Evolutionary conservation across 1,284 basidiomycete species (phyloP), one percentile per base, ranked within the genome.

Genomic region (Rhodotorula mucilaginosa): DNA sequence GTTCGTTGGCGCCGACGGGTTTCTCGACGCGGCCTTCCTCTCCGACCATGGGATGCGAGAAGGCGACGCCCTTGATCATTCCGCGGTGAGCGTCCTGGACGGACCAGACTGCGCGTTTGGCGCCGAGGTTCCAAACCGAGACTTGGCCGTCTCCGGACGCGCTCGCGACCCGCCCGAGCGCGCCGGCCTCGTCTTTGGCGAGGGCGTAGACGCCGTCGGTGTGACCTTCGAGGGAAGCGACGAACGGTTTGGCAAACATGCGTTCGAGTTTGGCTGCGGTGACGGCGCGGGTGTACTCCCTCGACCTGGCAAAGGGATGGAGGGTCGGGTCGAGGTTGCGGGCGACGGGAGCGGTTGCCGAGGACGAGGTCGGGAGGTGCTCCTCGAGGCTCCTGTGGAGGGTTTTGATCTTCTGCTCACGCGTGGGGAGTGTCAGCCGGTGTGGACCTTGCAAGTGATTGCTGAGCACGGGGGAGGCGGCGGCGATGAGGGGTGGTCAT

Each of bases 81-180:
- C 93, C 93, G 79, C 91, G 89, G 82, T 99, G 97, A 0, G 94
- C 95, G 61, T 87, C 85, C 5, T 89, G 88, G 61, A 94, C 84
- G 70, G 87, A 88, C 69, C 90, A 82, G 23, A 90, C 79, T 61
- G 89, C 87, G 61, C 86, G 85, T 72, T 90, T 84, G 64, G 87
- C 85, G 5, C 89, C 86, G 10, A 98, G 83, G 74, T 97, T 89
- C 83, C 98, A 95, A 8, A 98, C 83, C 64, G 97, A 89, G 61
- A 99, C 86, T 69, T 92, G 94, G 89, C 96, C 96, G 81, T 98
- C 94, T 84, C 94, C 97, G 76, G 92, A 93, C 34, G 92, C 96
- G 75, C 92, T 97, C 0, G 92, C 95, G n/a, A 97, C 85, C 21
- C 89, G 86, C 29, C 88, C 89, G 58, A 97, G 83, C 3, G 65